Percentiles rank a stretch among this genome's conserved stretches.
These are phyloP conservation scores for Hypoxylon sp. DNA, from an alignment of 2,329 filamentous ascomycete genomes.

Conservation along the genomic window DNA sequence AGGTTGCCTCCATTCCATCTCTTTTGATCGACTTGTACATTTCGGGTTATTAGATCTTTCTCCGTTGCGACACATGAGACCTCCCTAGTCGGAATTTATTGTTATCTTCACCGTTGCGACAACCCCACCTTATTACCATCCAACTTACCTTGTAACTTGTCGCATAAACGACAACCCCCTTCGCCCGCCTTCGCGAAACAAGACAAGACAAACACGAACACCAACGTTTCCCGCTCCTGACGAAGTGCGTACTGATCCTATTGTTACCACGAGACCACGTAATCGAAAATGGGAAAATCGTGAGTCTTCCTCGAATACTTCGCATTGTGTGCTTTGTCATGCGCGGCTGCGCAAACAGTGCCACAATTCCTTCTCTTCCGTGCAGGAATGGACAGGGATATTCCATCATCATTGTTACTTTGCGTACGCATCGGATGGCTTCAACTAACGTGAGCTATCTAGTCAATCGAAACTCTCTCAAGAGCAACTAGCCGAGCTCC, in stretches of 20 bases:
- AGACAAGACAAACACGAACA: constrained; percentile 21
- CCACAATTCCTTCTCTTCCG: constrained; percentile 29
- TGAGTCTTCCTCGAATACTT: constrained; percentile 45
- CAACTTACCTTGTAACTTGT: constrained; percentile 41
- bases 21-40: constrained; percentile 10
- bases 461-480: constrained; percentile 99
- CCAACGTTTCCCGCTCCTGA: constrained; percentile 18
- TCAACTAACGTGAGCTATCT: constrained; percentile 38
- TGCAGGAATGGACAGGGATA: constrained; percentile 14
- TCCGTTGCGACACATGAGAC: constrained; percentile 36
- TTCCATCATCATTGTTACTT: constrained; percentile 23
- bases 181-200: constrained; percentile 24
- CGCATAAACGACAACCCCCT: constrained; percentile 47
- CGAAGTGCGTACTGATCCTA: constrained; percentile 12
- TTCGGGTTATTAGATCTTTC: constrained; percentile 15
- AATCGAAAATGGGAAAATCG: constrained; percentile 53
- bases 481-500: constrained; percentile 94
- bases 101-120: constrained; percentile 48
- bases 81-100: constrained; percentile 43
- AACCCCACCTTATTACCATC: constrained; percentile 47
- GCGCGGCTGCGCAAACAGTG: constrained; percentile 24
- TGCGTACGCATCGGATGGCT: not conserved
- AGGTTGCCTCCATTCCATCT: constrained; percentile 7
- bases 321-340: constrained; percentile 16
- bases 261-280: constrained; percentile 12